Evolutionary conservation across 208 protist genomes (phyloP), one percentile per base, ranked within the genome.

Genomic region (Cochliopodium minus): DNA sequence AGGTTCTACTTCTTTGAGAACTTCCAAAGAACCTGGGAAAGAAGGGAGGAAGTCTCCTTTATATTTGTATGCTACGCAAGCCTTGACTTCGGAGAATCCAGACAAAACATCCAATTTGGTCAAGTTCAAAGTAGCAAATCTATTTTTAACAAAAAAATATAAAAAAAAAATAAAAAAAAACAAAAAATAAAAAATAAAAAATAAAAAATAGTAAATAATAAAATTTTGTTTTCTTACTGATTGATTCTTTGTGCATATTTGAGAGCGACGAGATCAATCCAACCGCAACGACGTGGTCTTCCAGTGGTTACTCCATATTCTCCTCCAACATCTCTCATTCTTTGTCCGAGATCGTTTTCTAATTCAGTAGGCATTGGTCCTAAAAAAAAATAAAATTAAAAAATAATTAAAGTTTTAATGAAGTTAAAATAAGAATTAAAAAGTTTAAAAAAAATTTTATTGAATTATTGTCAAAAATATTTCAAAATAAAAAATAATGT

Each of bases 261-360:
- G 15, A 73, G 26, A 22, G 64, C 69, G n/a, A 70, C 55, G 5
- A 61, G 17, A 48, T 73, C 69, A 10, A 73, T 40, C 69, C 69
- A 73, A 28, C 69, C 69, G 33, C 69, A 73, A 15, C 69, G 60
- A 35, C 69, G 49, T 54, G 53, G 51, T 59, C 72, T 49, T 48
- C 72, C 73, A 2, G 79, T 86, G 2, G 77, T 81, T 13, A 76
- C 83, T 47, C 79, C 79, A 48, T 65, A 79, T 39, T 86, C 79
- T 45, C 66, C 50, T 33, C 79, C 79, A 28, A 61, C 62, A 0
- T 66, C 35, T 36, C 61, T 46, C 1, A 72, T 15, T 10, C 30
- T 51, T 13, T 69, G 33, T 28, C 59, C 51, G 25, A 52, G 5
- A 20, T 62, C 59, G 49, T 62, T 65, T 23, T 59, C 5, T 7